Conservation (phyloP, 805 yeast species). For the Nakazawaea pomicola region DNA sequence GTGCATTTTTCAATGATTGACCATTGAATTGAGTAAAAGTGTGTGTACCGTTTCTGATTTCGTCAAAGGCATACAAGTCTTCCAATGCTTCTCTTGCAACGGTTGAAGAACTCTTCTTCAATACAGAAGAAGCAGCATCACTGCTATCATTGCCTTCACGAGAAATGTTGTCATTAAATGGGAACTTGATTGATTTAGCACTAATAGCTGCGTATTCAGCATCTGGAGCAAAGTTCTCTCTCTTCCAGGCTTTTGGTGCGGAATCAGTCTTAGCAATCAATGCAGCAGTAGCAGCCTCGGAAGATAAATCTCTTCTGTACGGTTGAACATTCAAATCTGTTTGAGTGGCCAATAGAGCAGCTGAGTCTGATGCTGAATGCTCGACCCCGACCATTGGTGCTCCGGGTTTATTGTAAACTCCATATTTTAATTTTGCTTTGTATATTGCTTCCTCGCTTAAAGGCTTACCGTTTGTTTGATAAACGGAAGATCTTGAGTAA, state of each 20-base stretch:
- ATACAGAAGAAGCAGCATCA: slow-evolving; percentile 34
- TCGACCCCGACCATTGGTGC: slow-evolving; percentile 56
- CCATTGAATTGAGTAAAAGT: slow-evolving; percentile 24
- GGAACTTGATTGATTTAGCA: slow-evolving; percentile 28
- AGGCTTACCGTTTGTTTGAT: slow-evolving; percentile 67
- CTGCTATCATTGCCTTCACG: slow-evolving; percentile 26
- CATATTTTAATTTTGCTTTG: slow-evolving; percentile 68
- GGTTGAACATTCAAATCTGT: slow-evolving; percentile 60
- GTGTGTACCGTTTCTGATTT: slow-evolving; percentile 33
- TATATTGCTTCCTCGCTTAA: slow-evolving; percentile 71
- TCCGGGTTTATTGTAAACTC: slow-evolving; percentile 52
- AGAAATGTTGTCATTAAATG: slow-evolving; percentile 20
- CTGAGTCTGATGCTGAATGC: slow-evolving; percentile 66
- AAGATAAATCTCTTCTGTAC: slow-evolving; percentile 53
- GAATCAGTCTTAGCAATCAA: slow-evolving; percentile 40
- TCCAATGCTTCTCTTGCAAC: slow-evolving; percentile 34
- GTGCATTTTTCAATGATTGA: slow-evolving; percentile 15
- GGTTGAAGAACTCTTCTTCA: slow-evolving; percentile 22
- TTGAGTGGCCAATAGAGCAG: slow-evolving; percentile 70
- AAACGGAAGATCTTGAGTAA: slow-evolving; percentile 36
- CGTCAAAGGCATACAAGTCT: slow-evolving; percentile 38
- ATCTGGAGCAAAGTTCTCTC: slow-evolving; percentile 37
- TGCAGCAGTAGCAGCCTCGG: slow-evolving; percentile 69
- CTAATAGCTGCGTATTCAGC: slow-evolving; percentile 42
- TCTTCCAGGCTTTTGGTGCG: slow-evolving; percentile 43